Conservation (phyloP, 148 eudicot species). For the Rheum nobile region DNA sequence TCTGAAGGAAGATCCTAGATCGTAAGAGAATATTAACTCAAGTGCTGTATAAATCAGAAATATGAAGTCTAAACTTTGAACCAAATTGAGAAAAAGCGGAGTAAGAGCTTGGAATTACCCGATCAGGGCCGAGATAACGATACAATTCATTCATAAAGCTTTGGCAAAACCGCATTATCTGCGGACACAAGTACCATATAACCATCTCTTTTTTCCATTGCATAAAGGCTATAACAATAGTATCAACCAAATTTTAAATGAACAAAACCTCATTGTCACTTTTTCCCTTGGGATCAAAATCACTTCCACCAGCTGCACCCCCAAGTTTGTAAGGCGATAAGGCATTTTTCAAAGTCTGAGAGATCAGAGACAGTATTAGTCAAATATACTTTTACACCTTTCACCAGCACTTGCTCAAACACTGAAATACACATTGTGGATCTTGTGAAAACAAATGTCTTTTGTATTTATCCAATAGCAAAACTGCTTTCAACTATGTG, state of each 20-base stretch:
- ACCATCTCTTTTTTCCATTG: background rate
- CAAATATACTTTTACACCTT: background rate
- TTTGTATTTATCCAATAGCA: background rate
- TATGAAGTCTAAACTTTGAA: background rate
- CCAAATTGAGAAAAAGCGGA: background rate
- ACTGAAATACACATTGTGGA: background rate
- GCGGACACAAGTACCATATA: slow-evolving; percentile 12
- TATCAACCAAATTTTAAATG: background rate
- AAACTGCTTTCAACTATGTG: background rate
- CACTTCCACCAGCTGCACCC: slow-evolving; percentile 98
- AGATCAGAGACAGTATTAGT: background rate
- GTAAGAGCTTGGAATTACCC: slow-evolving; percentile 34
- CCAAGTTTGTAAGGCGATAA: slow-evolving; percentile 94
- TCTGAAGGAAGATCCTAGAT: slow-evolving; percentile 94
- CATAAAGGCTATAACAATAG: background rate
- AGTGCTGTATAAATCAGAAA: background rate
- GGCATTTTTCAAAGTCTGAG: slow-evolving; percentile 86
- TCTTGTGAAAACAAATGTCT: background rate
- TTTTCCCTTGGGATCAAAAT: slow-evolving; percentile 97
- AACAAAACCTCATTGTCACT: slow-evolving; percentile 75
- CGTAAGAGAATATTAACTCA: background rate
- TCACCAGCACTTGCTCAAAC: background rate
- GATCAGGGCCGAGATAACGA: slow-evolving; percentile 89
- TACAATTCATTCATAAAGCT: slow-evolving; percentile 89
- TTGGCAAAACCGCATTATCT: slow-evolving; percentile 97